A percentile compares a stretch with the other conserved stretches of the same genome.
Conservation (phyloP, 2,329 filamentous ascomycete genomes). For the Nothomitra cinnamomea region DNA sequence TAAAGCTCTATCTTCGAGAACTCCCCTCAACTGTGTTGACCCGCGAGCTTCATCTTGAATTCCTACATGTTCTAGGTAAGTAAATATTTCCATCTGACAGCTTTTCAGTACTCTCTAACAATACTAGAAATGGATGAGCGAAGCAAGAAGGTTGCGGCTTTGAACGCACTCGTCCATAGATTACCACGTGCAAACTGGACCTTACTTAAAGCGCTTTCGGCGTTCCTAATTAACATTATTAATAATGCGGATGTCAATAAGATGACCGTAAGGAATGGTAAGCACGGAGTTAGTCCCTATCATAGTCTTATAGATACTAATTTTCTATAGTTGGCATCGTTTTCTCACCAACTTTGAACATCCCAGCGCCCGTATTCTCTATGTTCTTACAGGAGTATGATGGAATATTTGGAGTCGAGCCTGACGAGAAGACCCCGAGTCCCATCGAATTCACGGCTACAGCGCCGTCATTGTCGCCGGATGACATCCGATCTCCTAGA, state of each 20-base stretch:
- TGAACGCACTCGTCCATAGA: constrained; percentile 62
- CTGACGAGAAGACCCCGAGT: constrained; percentile 33
- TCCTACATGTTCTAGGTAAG: constrained; percentile 57
- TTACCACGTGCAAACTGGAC: constrained; percentile 68
- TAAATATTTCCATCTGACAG: neutral
- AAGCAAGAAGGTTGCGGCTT: constrained; percentile 56
- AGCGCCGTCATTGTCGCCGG: constrained; percentile 27
- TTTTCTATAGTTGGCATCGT: constrained; percentile 67
- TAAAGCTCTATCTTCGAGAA: constrained; percentile 89
- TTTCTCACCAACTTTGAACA: constrained; percentile 92
- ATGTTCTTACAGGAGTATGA: constrained; percentile 84
- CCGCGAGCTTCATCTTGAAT: constrained; percentile 75
- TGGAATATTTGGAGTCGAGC: constrained; percentile 60
- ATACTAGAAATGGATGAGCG: constrained; percentile 51
- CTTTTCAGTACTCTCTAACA: constrained; percentile 12
- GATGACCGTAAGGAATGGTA: constrained; percentile 82
- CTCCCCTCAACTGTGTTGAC: constrained; percentile 83
- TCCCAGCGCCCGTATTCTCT: constrained; percentile 85
- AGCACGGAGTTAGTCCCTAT: constrained; percentile 8
- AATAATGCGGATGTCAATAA: constrained; percentile 84
- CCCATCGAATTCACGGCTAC: constrained; percentile 29
- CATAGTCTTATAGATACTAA: neutral
- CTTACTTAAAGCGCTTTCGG: constrained; percentile 67
- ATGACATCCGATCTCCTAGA: constrained; percentile 45
- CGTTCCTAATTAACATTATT: constrained; percentile 82